Conservation (phyloP, 805 yeast species). For the Sugiyamaella valdiviana region DNA sequence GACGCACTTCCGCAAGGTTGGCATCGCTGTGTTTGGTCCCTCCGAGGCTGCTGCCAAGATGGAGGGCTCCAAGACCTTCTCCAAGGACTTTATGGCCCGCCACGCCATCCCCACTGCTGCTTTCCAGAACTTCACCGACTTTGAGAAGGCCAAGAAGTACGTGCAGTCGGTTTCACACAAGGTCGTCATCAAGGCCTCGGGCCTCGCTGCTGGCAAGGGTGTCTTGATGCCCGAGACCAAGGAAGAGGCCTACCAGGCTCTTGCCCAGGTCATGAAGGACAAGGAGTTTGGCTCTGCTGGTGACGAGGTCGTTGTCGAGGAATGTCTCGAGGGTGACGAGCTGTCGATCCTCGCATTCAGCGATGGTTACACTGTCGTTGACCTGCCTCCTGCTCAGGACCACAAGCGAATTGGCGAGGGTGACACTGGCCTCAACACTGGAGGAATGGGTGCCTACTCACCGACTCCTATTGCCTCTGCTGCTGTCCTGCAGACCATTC, state of each 20-base stretch:
- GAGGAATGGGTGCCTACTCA: constrained; percentile 99
- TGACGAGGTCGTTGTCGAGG: constrained; percentile 91
- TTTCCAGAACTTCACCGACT: constrained; percentile 74
- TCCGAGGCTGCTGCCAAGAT: constrained; percentile 78
- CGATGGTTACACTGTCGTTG: constrained; percentile 88
- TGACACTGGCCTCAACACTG: constrained; percentile 92
- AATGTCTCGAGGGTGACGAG: constrained; percentile 94
- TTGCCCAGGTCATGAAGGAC: constrained; percentile 83
- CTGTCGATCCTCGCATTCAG: constrained; percentile 83
- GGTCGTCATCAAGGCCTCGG: constrained; percentile 93
- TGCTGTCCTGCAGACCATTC: constrained; percentile 59
- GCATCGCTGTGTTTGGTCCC: constrained; percentile 98
- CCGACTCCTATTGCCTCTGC: constrained; percentile 96
- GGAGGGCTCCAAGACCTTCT: constrained; percentile 96
- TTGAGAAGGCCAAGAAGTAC: constrained; percentile 67
- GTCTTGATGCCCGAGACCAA: constrained; percentile 83
- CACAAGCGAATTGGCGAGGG: constrained; percentile 94
- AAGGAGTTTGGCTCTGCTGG: constrained; percentile 91
- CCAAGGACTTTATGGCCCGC: constrained; percentile 87
- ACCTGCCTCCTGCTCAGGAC: constrained; percentile 96
- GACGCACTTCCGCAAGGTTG: constrained; percentile 63
- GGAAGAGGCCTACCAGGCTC: constrained; percentile 78
- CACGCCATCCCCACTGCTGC: constrained; percentile 93
- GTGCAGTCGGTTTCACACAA: constrained; percentile 59
- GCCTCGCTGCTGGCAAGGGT: constrained; percentile 98